These are phyloP conservation scores for Sicyos edulis DNA, from an alignment of 306 rosid species.

Conservation along the genomic window DNA sequence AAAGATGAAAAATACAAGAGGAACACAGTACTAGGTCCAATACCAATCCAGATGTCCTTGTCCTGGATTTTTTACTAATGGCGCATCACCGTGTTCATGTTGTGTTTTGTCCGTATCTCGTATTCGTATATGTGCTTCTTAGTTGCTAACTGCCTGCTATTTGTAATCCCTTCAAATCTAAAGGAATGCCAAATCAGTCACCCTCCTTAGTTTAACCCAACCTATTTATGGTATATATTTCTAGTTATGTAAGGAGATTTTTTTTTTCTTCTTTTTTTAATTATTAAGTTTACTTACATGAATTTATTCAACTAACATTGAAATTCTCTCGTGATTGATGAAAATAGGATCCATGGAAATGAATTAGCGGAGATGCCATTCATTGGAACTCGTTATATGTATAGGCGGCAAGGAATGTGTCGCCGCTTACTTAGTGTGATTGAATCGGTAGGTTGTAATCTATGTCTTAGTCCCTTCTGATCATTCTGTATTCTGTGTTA, in stretches of 20 bases:
- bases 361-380: conserved; percentile 95
- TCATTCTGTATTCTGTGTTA: neutral
- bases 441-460: conserved; percentile 54
- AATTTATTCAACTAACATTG: conserved; percentile 10
- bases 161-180: neutral
- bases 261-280: too few relatives aligned
- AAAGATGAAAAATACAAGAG: too few relatives aligned
- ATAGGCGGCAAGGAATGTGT: conserved; percentile 94
- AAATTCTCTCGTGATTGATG: conserved; percentile 26
- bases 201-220: neutral
- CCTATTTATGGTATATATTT: neutral
- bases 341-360: conserved; percentile 74
- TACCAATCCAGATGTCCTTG: too few relatives aligned
- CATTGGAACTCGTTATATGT: conserved; percentile 83
- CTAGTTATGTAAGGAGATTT: neutral
- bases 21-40: too few relatives aligned
- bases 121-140: too few relatives aligned
- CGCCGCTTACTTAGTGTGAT: conserved; percentile 73
- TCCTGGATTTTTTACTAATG: too few relatives aligned
- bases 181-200: neutral
- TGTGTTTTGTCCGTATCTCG: too few relatives aligned
- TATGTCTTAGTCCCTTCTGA: conserved; percentile 11
- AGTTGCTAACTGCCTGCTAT: neutral
- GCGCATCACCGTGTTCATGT: too few relatives aligned
- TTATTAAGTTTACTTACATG: neutral